These are phyloP conservation scores for Podospora didyma DNA, from an alignment of 495 filamentous ascomycete genomes.

Conservation along the genomic window DNA sequence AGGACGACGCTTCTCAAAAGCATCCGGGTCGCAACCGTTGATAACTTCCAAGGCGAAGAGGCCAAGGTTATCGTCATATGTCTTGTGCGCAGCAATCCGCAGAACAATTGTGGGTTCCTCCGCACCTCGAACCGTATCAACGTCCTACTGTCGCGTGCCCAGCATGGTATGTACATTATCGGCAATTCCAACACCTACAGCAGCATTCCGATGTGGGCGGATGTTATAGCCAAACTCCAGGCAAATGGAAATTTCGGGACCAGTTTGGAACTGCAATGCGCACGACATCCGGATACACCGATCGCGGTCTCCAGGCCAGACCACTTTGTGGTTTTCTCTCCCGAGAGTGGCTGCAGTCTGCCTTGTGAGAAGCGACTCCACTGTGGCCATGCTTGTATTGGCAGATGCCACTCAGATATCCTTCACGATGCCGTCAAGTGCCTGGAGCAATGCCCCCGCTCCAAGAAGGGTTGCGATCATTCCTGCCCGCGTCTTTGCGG, in stretches of 20 bases:
- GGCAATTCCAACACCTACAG: slow-evolving; percentile 60
- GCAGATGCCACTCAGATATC: slow-evolving; percentile 64
- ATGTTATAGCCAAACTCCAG: slow-evolving; percentile 55
- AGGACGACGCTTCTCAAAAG: slow-evolving; percentile 40
- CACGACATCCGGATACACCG: slow-evolving; percentile 58
- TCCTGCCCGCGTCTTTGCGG: slow-evolving; percentile 59
- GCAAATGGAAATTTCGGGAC: slow-evolving; percentile 44
- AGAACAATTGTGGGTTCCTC: slow-evolving; percentile 60
- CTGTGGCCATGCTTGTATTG: slow-evolving; percentile 69
- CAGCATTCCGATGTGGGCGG: slow-evolving; percentile 63
- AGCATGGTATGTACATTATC: slow-evolving; percentile 83
- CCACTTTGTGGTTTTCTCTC: slow-evolving; percentile 57
- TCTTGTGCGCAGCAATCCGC: slow-evolving; percentile 66
- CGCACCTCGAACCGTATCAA: slow-evolving; percentile 76
- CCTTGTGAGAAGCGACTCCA: slow-evolving; percentile 54
- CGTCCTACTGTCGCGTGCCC: slow-evolving; percentile 67
- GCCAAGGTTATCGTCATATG: slow-evolving; percentile 81
- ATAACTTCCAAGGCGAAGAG: slow-evolving; percentile 84
- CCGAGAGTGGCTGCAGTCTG: slow-evolving; percentile 68
- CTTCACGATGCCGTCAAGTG: slow-evolving; percentile 64
- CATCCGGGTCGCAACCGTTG: slow-evolving; percentile 73
- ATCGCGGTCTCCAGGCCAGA: slow-evolving; percentile 57
- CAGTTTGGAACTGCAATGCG: slow-evolving; percentile 57
- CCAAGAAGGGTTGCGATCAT: slow-evolving; percentile 56
- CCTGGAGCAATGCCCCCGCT: slow-evolving; percentile 55